A percentile compares a stretch with the other conserved stretches of the same genome.
phyloP scores from a whole-genome alignment of 1,284 basidiomycete genomes.

The Uromyces viciae-fabae region DNA sequence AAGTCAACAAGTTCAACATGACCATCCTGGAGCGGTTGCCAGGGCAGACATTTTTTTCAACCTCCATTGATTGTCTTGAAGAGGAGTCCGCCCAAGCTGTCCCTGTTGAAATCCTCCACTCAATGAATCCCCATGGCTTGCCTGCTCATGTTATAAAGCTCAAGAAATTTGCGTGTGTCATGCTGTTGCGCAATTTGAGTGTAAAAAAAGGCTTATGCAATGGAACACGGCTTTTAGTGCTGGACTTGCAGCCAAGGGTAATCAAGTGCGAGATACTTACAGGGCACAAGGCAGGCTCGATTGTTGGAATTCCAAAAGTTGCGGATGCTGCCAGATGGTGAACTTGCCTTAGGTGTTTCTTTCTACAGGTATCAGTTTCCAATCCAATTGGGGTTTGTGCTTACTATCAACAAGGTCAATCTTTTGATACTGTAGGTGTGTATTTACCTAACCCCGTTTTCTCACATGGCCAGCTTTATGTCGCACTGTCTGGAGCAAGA shows the following conservation, averaged over 20 bases:
- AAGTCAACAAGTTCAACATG: background rate
- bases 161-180: background rate
- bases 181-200: background rate
- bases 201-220: background rate
- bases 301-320: background rate
- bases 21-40: background rate
- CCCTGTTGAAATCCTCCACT: background rate
- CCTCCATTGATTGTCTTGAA: background rate
- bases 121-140: background rate
- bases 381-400: slow-evolving; percentile 55
- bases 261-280: background rate
- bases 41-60: background rate
- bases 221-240: background rate
- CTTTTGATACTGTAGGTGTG: slow-evolving; percentile 53
- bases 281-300: background rate
- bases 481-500: slow-evolving; percentile 55
- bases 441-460: slow-evolving; percentile 57
- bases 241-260: background rate
- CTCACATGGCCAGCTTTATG: slow-evolving; percentile 58
- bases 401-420: slow-evolving; percentile 60
- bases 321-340: background rate
- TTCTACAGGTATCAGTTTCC: slow-evolving; percentile 47
- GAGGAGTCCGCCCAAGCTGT: background rate
- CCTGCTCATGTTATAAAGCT: background rate
- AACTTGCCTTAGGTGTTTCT: slow-evolving; percentile 48